Evolutionary conservation across 1,284 basidiomycete species (phyloP).

Genomic region (Ceraceosorus guamensis): DNA sequence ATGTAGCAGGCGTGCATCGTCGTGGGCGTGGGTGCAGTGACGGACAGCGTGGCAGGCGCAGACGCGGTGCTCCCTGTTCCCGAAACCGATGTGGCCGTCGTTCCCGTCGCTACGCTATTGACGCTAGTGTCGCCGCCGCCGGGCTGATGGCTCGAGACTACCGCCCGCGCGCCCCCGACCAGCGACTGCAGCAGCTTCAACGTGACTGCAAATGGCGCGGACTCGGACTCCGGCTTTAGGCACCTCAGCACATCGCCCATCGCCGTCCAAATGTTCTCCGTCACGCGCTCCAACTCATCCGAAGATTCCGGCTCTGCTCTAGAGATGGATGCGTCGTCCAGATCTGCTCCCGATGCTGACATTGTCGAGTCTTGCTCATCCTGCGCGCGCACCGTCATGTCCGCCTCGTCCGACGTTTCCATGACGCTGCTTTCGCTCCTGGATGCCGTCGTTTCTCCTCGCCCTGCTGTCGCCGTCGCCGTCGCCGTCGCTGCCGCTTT

Average conservation of each 20-base stretch:
- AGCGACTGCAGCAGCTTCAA: conserved; percentile 21
- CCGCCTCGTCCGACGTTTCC: background rate
- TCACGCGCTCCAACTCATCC: conserved; percentile 34
- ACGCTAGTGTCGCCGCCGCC: background rate
- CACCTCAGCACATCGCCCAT: conserved; percentile 39
- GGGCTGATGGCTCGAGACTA: too few species aligned
- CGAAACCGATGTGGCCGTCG: conserved; percentile 2
- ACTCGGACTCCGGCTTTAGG: conserved; percentile 22
- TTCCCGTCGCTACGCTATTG: background rate
- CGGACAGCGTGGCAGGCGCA: conserved; percentile 13
- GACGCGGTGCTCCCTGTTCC: conserved; percentile 1
- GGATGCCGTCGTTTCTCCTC: background rate
- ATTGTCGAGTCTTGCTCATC: background rate
- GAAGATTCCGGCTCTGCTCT: conserved; percentile 18
- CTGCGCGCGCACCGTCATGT: background rate
- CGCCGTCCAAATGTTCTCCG: conserved; percentile 28
- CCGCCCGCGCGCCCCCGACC: background rate
- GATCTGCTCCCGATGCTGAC: background rate
- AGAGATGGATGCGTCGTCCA: background rate
- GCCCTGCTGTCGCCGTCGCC: background rate
- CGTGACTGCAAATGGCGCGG: conserved; percentile 28
- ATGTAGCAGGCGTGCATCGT: conserved; percentile 4
- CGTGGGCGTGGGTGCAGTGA: conserved; percentile 5
- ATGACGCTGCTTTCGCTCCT: background rate
- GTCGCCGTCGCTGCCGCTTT: background rate